Percentiles rank a stretch among this genome's conserved stretches.
phyloP scores from a whole-genome alignment of 2,329 filamentous ascomycete genomes.

The Colletotrichum theobromicola region DNA sequence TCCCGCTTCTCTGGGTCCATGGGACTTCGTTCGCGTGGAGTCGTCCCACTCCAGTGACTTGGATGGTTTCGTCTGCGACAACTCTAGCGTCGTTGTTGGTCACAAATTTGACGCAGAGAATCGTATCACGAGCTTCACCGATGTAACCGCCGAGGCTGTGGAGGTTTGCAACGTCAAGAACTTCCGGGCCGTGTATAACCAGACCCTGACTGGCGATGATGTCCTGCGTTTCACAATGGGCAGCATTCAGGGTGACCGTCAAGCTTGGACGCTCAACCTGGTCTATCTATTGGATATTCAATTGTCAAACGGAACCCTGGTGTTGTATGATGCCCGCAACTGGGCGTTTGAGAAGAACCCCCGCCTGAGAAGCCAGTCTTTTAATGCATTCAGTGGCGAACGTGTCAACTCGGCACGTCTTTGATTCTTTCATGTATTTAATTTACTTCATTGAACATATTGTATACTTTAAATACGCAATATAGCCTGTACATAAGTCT shows the following conservation, averaged over 20 bases:
- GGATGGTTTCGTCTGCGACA: slow-evolving; percentile 16
- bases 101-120: background rate
- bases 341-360: slow-evolving; percentile 12
- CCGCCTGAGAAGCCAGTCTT: background rate
- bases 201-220: background rate
- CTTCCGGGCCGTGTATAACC: slow-evolving; percentile 3
- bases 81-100: slow-evolving; percentile 10
- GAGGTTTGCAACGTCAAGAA: slow-evolving; percentile 12
- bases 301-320: slow-evolving; percentile 8
- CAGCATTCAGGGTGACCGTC: background rate
- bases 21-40: slow-evolving; percentile 10
- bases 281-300: slow-evolving; percentile 5
- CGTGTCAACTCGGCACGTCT: background rate
- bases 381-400: slow-evolving; percentile 7
- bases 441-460: background rate
- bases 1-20: background rate
- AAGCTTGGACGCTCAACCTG: background rate
- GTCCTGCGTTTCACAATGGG: slow-evolving; percentile 10
- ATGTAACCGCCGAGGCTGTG: background rate
- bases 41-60: background rate
- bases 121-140: background rate
- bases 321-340: slow-evolving; percentile 4
- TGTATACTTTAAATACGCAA: background rate
- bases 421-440: background rate
- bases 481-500: background rate